These are phyloP conservation scores for Grosmannia clavigera DNA, from an alignment of 2,329 filamentous ascomycete genomes.

Conservation along the genomic window DNA sequence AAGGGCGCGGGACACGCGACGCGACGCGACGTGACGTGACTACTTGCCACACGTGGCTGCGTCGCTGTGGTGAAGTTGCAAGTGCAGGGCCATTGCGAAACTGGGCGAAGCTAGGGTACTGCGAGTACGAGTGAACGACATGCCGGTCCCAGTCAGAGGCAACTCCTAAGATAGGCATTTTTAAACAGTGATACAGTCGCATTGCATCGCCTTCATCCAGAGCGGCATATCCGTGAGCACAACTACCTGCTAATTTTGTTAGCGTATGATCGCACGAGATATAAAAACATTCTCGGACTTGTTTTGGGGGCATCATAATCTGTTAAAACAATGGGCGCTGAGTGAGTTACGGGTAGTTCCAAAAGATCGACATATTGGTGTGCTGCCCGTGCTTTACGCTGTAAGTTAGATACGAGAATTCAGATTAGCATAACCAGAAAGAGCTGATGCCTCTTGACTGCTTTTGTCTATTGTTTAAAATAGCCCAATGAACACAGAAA, in stretches of 20 bases:
- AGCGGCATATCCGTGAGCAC: neutral
- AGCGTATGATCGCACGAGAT: neutral
- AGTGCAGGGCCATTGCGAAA: neutral
- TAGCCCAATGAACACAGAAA: neutral
- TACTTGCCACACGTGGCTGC: neutral
- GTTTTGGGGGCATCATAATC: neutral
- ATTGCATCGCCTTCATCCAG: neutral
- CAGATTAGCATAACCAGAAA: neutral
- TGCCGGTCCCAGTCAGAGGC: neutral
- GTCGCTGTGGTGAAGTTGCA: neutral
- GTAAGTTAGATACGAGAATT: neutral
- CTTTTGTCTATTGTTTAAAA: neutral
- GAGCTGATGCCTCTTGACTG: neutral
- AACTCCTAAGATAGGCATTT: too few relatives aligned
- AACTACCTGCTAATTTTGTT: neutral
- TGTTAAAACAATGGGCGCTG: neutral
- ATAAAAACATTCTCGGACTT: neutral
- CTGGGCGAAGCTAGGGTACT: neutral
- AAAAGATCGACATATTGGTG: too few relatives aligned
- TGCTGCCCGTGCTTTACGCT: too few relatives aligned
- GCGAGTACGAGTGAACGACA: neutral
- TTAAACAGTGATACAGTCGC: neutral
- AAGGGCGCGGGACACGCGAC: conserved; percentile 1
- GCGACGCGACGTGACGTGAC: conserved; percentile 10
- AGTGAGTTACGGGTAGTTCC: too few relatives aligned